Evolutionary conservation across 352 stramenopile species (phyloP).

Genomic region (Phytophthora fragariaefolia): DNA sequence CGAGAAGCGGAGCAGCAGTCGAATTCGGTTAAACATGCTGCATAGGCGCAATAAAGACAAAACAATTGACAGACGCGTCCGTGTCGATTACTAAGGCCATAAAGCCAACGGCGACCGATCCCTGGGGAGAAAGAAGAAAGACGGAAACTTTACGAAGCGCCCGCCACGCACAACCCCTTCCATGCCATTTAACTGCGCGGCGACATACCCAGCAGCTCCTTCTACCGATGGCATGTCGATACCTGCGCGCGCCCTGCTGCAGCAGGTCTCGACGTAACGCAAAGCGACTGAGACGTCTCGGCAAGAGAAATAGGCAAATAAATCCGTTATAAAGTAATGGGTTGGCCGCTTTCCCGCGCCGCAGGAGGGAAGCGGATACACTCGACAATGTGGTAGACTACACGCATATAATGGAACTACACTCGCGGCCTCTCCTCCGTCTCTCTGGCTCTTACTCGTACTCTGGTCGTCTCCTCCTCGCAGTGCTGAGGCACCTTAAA

Average conservation of each 20-base stretch:
- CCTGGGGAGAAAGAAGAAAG: too few species aligned
- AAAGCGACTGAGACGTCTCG: not conserved
- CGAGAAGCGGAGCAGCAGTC: constrained; percentile 1
- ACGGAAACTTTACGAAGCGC: too few species aligned
- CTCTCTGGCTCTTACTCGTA: not conserved
- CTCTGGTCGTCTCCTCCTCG: constrained; percentile 11
- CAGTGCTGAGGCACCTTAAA: constrained; percentile 49
- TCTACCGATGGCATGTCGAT: constrained; percentile 13
- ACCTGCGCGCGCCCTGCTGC: constrained; percentile 3
- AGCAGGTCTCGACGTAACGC: constrained; percentile 9
- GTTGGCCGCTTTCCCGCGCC: not conserved
- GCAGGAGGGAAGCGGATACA: constrained; percentile 17
- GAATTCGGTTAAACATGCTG: constrained; percentile 28
- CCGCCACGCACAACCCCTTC: too few species aligned
- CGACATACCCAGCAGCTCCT: constrained; percentile 8
- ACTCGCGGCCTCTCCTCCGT: constrained; percentile 4
- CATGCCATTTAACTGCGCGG: constrained; percentile 8
- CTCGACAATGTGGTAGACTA: constrained; percentile 18
- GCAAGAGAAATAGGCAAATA: constrained; percentile 14
- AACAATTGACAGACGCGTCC: constrained; percentile 22
- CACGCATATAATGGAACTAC: constrained; percentile 29
- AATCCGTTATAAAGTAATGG: constrained; percentile 20
- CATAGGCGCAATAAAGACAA: constrained; percentile 36
- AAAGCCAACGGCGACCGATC: not conserved
- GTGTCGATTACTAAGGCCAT: not conserved